Evolutionary conservation across 2,329 filamentous ascomycete genomes (phyloP), one percentile per base, ranked within the genome.

Genomic region (Calycina marina): DNA sequence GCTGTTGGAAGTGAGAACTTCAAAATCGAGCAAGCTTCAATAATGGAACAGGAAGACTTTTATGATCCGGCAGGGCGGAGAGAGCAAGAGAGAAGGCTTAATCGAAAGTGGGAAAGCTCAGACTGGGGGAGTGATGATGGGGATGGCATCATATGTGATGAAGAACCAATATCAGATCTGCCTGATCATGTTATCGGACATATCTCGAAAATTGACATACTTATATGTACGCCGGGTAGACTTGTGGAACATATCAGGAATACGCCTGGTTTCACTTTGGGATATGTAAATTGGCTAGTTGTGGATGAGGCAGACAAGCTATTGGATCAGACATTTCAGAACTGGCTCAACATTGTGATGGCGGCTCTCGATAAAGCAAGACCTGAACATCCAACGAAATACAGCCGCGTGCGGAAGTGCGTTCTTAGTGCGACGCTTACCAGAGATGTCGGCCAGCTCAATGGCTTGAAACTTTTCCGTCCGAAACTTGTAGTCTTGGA

Each of bases 251-350:
- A 96, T 54, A 67, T 94, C 31, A 77, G 78, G 41, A 75, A 77
- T 38, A 96, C 88, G 0, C 71, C 72, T 3, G 85, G 84, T 0
- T 94, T 96, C 52, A 71, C 66, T 0, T 62, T 96, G 14, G 70
- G 79, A 35, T 67, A 80, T 50, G 63, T 94, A 4, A 72, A 81
- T 39, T 96, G 86, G 85, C 63, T 96, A 0, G 72, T 94, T 3
- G 79, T 94, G 28, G 88, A 96, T 47, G 88, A 96, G 57, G 90
- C 88, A 8, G 88, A 96, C 55, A 84, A 90, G 50, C 62, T 96
- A 9, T 67, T 96, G 4, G 79, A 86, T 26, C 83, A 96, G 53
- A 86, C 80, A 48, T 94, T 90, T 55, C 86, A 94, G 52, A 80
- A 88, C 47, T 94, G 86, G 86, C 63, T 92, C 3, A 71, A 75